Base-by-base conservation (phyloP, 2,329 filamentous ascomycete species). In the Macrophomina tecta region DNA sequence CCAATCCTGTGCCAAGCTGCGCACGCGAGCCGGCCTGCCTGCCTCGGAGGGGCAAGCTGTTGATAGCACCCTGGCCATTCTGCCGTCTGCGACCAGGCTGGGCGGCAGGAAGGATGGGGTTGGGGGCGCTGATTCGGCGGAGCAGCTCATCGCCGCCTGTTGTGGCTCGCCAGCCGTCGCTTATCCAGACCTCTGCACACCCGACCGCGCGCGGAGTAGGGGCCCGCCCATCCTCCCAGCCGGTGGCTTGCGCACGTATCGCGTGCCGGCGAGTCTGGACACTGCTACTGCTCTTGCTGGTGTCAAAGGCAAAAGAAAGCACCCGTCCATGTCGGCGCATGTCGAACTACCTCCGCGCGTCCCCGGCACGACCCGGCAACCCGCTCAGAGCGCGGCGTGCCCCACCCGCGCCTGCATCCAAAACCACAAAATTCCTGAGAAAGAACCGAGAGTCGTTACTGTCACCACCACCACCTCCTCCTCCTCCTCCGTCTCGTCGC, bases 1-100 rank as follows among this genome's bases (percentile, higher is more conserved):
- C 23, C 23, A 23, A 23, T 23, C 23, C 23, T 23, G 36, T 2
- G 36, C 36, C 36, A 23, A 14, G 55, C 34, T 38, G 52, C 36
- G 55, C 55, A 32, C 36, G 55, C 55, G 36, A 58, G 36, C 12
- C 38, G 38, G 55, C 55, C 55, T 58, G 38, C 55, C 55, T 58
- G 55, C 45, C 55, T 45, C 55, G 36, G 55, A 7, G n/a, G 16
- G 6, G 55, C 36, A n/a, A 23, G 23, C 53, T 9, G 11, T 8
- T 16, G 16, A 42, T 30, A 58, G 38, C 55, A 28, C 4, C 32
- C 52, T 28, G 52, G 52, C 16, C 52, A 11, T 40, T n/a, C 38
- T 55, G 52, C 52, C 52, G n/a, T 55, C 52, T 55, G 52, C 52
- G 52, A 55, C 9, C 32, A 18, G n/a, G n/a, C n/a, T 5, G 23